Conservation (phyloP, 148 eudicot genomes). For the Camellia lanceoleosa region DNA sequence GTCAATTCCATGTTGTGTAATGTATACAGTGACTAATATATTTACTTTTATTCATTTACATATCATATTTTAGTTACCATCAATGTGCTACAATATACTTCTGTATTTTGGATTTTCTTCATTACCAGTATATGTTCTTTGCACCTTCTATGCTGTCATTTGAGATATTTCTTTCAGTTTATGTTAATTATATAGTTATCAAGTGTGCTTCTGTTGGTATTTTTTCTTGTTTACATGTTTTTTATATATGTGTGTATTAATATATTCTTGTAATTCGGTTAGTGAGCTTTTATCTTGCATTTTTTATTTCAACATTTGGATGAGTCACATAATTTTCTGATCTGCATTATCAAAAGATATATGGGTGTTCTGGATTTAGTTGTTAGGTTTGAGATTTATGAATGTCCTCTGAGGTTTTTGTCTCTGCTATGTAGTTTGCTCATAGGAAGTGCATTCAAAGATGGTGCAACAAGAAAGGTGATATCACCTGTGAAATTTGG, state of each 20-base stretch:
- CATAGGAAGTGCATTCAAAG: slow-evolving; percentile 82
- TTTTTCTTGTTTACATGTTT: no score
- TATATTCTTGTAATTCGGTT: background rate
- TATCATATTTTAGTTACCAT: background rate
- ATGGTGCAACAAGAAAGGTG: slow-evolving; percentile 91
- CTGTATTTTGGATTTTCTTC: background rate
- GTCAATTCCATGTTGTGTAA: background rate
- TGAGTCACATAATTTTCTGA: background rate
- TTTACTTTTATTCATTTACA: background rate
- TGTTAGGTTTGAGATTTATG: background rate
- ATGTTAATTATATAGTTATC: background rate
- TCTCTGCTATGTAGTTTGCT: slow-evolving; percentile 52
- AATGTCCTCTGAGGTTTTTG: slow-evolving; percentile 2
- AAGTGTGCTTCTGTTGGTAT: no score
- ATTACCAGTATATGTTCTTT: background rate
- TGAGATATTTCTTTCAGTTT: background rate
- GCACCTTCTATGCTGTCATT: background rate
- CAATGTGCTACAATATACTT: no score
- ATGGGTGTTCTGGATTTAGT: background rate
- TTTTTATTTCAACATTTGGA: background rate
- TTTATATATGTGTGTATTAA: no score
- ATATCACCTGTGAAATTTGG: slow-evolving; percentile 82
- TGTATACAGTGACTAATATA: background rate
- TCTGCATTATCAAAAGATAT: background rate
- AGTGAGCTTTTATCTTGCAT: background rate